These are phyloP conservation scores for Fusarium coffeatum DNA, from an alignment of 2,329 filamentous ascomycete species.

Conservation along the genomic window DNA sequence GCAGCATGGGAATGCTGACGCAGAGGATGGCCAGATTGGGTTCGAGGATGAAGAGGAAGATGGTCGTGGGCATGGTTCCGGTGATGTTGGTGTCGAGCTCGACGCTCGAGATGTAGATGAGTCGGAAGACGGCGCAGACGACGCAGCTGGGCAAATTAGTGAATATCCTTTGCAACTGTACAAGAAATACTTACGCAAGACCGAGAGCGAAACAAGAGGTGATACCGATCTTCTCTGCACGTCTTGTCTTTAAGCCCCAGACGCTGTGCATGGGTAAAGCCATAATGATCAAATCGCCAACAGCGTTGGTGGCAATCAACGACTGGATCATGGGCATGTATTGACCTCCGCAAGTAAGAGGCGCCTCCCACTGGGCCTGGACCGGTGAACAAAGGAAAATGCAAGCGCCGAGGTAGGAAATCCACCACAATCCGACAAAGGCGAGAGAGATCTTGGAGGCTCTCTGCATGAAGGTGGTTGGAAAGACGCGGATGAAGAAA, in stretches of 20 bases:
- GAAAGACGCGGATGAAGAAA: slow-evolving; percentile 48
- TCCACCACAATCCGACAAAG: slow-evolving; percentile 56
- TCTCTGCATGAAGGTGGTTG: slow-evolving; percentile 41
- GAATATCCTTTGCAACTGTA: fast-evolving
- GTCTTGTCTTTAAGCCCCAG: slow-evolving; percentile 53
- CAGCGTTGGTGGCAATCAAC: slow-evolving; percentile 53
- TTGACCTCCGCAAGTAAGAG: slow-evolving; percentile 47
- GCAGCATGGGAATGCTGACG: slow-evolving; percentile 57
- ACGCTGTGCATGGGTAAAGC: slow-evolving; percentile 53
- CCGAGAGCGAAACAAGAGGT: slow-evolving; percentile 52
- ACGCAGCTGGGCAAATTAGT: slow-evolving; percentile 48
- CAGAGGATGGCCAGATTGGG: slow-evolving; percentile 56
- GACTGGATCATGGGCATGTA: slow-evolving; percentile 53
- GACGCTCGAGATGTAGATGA: slow-evolving; percentile 53
- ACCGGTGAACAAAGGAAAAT: slow-evolving; percentile 62
- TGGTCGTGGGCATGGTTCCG: slow-evolving; percentile 54
- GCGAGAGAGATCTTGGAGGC: slow-evolving; percentile 49
- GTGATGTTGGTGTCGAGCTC: slow-evolving; percentile 53
- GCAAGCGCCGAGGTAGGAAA: slow-evolving; percentile 54
- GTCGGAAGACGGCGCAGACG: slow-evolving; percentile 53
- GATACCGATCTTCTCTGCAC: slow-evolving; percentile 53
- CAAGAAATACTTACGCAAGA: slow-evolving; percentile 47
- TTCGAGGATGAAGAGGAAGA: slow-evolving; percentile 56
- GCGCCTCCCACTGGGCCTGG: slow-evolving; percentile 56
- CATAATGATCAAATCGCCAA: slow-evolving; percentile 55